phyloP scores from a whole-genome alignment of 2,329 filamentous ascomycete genomes.

The Neurospora sp. region DNA sequence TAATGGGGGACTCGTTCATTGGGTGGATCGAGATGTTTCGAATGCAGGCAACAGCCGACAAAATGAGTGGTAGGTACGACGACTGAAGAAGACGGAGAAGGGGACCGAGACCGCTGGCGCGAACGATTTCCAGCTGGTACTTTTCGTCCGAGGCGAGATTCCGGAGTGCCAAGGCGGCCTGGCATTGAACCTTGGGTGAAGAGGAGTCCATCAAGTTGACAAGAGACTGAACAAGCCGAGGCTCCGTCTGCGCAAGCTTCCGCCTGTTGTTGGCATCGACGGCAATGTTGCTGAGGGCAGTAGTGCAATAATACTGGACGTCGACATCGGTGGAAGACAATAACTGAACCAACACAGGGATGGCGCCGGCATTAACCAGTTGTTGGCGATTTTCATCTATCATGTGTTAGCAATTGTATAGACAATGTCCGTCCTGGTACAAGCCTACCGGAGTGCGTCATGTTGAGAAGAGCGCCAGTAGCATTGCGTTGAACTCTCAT shows the following conservation, averaged over 20 bases:
- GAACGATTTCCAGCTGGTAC: constrained; percentile 95
- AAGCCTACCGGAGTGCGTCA: constrained; percentile 88
- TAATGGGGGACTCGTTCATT: constrained; percentile 94
- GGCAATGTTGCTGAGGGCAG: constrained; percentile 94
- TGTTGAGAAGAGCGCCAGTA: constrained; percentile 90
- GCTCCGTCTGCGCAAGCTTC: constrained; percentile 82
- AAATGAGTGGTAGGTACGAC: constrained; percentile 87
- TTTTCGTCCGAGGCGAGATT: constrained; percentile 97
- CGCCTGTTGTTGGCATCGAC: constrained; percentile 87
- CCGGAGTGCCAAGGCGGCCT: constrained; percentile 85
- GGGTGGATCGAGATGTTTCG: constrained; percentile 98
- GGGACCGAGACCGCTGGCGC: constrained; percentile 74
- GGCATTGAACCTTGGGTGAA: constrained; percentile 95
- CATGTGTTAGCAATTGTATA: constrained; percentile 4
- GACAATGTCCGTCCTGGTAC: not conserved
- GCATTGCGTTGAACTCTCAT: constrained; percentile 98
- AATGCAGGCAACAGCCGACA: constrained; percentile 95
- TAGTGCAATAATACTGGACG: constrained; percentile 99
- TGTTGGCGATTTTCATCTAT: constrained; percentile 95
- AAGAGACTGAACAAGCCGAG: constrained; percentile 83
- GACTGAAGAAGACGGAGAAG: constrained; percentile 86
- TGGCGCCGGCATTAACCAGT: constrained; percentile 93
- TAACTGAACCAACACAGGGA: constrained; percentile 90
- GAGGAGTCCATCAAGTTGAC: constrained; percentile 97
- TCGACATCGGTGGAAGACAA: constrained; percentile 90